Percentiles rank a stretch among this genome's conserved stretches.
Conservation (phyloP, 1,284 basidiomycete genomes). For the Trametes versicolor region DNA sequence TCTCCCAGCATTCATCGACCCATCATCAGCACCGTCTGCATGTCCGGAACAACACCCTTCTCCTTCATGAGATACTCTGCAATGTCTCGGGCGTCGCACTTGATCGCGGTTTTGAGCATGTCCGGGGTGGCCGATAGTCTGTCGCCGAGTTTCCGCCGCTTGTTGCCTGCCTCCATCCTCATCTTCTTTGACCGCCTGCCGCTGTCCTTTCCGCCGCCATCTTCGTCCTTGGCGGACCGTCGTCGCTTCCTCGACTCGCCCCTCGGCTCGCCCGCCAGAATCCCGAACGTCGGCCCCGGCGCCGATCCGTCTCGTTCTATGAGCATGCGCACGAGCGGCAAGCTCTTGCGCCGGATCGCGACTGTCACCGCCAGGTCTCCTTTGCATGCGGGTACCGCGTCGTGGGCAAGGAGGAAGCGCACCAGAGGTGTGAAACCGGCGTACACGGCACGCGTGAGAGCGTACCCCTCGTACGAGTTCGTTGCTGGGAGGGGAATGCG, state of each 20-base stretch:
- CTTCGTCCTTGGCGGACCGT: constrained; percentile 1
- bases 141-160: constrained; percentile 67
- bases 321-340: constrained; percentile 75
- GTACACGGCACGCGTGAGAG: constrained; percentile 79
- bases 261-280: constrained; percentile 4
- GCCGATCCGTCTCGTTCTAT: constrained; percentile 73
- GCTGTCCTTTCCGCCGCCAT: constrained; percentile 6
- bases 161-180: constrained; percentile 41
- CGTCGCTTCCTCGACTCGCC: constrained; percentile 20
- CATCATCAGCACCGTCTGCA: constrained; percentile 69
- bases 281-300: too few species aligned
- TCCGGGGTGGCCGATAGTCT: constrained; percentile 61
- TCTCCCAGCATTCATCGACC: constrained; percentile 14
- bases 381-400: constrained; percentile 74
- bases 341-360: constrained; percentile 77
- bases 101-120: constrained; percentile 74
- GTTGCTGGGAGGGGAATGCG: constrained; percentile 53
- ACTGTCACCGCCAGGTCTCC: constrained; percentile 72
- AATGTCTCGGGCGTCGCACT: constrained; percentile 70
- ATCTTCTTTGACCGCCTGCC: constrained; percentile 31
- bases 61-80: constrained; percentile 79
- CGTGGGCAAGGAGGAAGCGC: constrained; percentile 72
- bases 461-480: constrained; percentile 80
- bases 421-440: constrained; percentile 71
- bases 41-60: constrained; percentile 79